A percentile compares a stretch with the other conserved stretches of the same genome.
Evolutionary conservation across 1,284 basidiomycete genomes (phyloP).

Genomic region (Cryptococcus sp.): DNA sequence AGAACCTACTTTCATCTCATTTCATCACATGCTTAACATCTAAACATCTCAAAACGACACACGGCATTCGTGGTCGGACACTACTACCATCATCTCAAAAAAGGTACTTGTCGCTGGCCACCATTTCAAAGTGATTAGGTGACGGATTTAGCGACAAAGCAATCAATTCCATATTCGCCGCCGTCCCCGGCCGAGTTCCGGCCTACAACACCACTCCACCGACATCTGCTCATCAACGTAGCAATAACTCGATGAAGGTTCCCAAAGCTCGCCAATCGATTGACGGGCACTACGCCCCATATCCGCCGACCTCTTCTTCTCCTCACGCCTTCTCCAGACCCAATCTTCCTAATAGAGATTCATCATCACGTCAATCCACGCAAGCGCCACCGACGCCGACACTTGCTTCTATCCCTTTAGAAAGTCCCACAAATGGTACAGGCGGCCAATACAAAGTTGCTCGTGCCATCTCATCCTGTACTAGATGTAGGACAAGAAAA

Average conservation of each 20-base stretch:
- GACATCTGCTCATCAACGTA: background rate
- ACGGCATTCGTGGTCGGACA: too few relatives aligned
- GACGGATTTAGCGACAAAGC: too few relatives aligned
- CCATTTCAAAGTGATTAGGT: too few relatives aligned
- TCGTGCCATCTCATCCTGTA: slow-evolving; percentile 53
- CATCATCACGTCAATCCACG: slow-evolving; percentile 5
- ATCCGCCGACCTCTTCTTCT: slow-evolving; percentile 24
- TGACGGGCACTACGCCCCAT: slow-evolving; percentile 34
- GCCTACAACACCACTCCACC: background rate
- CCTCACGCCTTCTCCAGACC: slow-evolving; percentile 14
- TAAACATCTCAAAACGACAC: too few relatives aligned
- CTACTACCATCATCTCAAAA: too few relatives aligned
- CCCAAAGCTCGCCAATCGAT: slow-evolving; percentile 24
- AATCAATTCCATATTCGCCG: background rate
- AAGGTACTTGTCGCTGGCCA: too few relatives aligned
- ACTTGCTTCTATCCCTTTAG: background rate
- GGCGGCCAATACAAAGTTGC: slow-evolving; percentile 49
- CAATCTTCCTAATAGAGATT: slow-evolving; percentile 4
- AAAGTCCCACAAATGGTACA: background rate
- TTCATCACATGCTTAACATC: too few relatives aligned
- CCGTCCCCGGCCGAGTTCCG: background rate
- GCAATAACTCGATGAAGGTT: slow-evolving; percentile 27
- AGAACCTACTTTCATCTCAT: too few relatives aligned
- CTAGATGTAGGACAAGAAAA: slow-evolving; percentile 51
- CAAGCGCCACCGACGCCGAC: background rate